These are phyloP conservation scores for Cucurbita ficifolia DNA, from an alignment of 306 rosid genomes.

Conservation along the genomic window DNA sequence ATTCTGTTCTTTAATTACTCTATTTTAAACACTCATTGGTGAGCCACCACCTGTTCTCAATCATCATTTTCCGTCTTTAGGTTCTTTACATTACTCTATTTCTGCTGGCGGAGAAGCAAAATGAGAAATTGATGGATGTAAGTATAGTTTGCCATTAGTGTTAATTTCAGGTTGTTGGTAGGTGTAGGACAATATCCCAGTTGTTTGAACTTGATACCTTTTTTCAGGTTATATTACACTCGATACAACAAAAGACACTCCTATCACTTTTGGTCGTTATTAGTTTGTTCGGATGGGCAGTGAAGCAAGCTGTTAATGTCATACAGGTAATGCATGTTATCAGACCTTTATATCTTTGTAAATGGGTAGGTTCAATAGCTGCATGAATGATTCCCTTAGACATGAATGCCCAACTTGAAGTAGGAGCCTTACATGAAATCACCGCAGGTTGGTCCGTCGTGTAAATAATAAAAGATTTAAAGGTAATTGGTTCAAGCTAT, in stretches of 20 bases:
- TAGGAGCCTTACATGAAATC: not conserved
- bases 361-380: not conserved
- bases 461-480: not conserved
- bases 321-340: conserved; percentile 48
- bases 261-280: conserved; percentile 38
- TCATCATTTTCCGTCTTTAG: conserved; percentile 29
- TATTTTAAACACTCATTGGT: not conserved
- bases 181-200: not conserved
- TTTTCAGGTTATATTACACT: conserved; percentile 52
- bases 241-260: conserved; percentile 29
- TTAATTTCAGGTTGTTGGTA: not conserved
- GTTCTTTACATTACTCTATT: conserved; percentile 74
- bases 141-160: conserved; percentile 15
- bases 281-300: conserved; percentile 81
- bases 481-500: too few species aligned
- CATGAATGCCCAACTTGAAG: not conserved
- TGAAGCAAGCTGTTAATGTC: conserved; percentile 68
- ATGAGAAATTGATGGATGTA: conserved; percentile 55
- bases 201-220: conserved; percentile 13
- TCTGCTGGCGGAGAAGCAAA: conserved; percentile 51
- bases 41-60: not conserved
- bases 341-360: not conserved
- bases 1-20: not conserved
- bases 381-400: not conserved
- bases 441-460: not conserved